Evolutionary conservation across 768 basidiomycete genomes (phyloP).

Genomic region (Kwoniella europaea): DNA sequence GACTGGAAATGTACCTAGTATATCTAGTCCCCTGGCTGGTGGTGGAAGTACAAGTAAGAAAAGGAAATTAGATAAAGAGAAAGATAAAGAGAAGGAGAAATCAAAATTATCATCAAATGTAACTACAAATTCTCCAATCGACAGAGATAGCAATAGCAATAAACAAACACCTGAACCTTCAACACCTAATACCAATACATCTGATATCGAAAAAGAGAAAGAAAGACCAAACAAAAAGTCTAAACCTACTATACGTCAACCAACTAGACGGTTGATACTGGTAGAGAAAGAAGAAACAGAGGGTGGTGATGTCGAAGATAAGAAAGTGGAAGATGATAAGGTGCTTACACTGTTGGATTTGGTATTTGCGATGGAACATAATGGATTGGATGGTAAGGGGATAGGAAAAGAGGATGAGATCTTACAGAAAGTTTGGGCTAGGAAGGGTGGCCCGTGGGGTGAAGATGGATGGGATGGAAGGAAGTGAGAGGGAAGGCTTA

Average conservation of each 20-base stretch:
- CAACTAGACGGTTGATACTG: conserved; percentile 19
- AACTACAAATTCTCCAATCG: not conserved
- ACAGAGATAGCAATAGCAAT: conserved; percentile 2
- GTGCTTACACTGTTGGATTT: conserved; percentile 48
- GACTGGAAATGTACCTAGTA: conserved; percentile 38
- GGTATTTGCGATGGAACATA: conserved; percentile 47
- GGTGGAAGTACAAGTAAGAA: conserved; percentile 30
- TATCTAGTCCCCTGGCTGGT: conserved; percentile 38
- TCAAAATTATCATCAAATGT: conserved; percentile 4
- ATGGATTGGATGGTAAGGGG: conserved; percentile 31
- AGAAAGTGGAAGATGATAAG: conserved; percentile 41
- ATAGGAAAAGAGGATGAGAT: conserved; percentile 36
- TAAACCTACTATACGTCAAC: conserved; percentile 11
- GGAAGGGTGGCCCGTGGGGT: conserved; percentile 42
- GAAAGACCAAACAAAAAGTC: conserved; percentile 22
- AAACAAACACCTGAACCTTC: conserved; percentile 5
- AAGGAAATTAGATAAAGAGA: conserved; percentile 27
- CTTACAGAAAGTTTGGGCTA: conserved; percentile 29
- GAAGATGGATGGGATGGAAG: conserved; percentile 27
- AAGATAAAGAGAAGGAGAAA: conserved; percentile 19
- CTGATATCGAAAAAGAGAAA: not conserved
- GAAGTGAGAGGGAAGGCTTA: not conserved
- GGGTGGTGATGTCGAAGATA: conserved; percentile 24
- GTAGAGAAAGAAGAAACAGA: not conserved
- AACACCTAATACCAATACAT: conserved; percentile 2